phyloP scores from a whole-genome alignment of 805 yeast genomes.

The Starmerella sp. region DNA sequence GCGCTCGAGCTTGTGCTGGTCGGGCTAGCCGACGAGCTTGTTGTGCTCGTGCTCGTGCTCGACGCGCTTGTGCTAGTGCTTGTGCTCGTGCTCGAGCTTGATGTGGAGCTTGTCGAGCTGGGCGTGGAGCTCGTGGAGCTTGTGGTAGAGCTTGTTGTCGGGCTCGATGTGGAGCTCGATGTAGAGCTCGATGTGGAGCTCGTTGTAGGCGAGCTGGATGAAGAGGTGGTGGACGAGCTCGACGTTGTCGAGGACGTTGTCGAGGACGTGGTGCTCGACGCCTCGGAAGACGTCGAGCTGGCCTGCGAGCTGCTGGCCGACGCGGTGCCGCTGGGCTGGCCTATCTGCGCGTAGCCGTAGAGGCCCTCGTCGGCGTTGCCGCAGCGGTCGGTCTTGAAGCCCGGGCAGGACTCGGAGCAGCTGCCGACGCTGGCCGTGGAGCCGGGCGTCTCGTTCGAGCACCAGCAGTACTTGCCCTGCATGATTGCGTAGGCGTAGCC shows the following conservation, averaged over 20 bases:
- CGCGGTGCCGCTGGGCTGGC: constrained; percentile 28
- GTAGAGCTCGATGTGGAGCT: constrained; percentile 12
- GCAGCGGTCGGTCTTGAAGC: constrained; percentile 36
- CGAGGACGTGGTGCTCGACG: constrained; percentile 1
- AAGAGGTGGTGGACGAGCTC: background rate
- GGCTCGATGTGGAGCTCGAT: background rate
- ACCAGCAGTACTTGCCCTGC: constrained; percentile 47
- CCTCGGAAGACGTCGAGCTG: constrained; percentile 1
- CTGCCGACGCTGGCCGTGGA: constrained; percentile 28
- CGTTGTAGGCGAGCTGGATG: constrained; percentile 14
- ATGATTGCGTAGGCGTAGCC: constrained; percentile 45
- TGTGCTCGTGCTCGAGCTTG: background rate
- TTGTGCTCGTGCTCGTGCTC: background rate
- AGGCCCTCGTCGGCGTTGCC: constrained; percentile 35
- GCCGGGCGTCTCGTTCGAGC: constrained; percentile 43
- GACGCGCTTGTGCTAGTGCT: background rate
- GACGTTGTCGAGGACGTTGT: background rate
- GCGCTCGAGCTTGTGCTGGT: background rate
- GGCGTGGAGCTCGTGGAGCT: background rate
- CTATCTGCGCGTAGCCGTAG: constrained; percentile 44
- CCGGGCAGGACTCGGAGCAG: constrained; percentile 36
- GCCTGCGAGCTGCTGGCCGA: constrained; percentile 19
- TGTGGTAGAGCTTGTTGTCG: background rate
- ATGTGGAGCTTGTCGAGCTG: background rate
- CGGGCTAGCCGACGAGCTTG: background rate